phyloP scores from a whole-genome alignment of 2,329 filamentous ascomycete genomes.

The Aquanectria penicillioides region DNA sequence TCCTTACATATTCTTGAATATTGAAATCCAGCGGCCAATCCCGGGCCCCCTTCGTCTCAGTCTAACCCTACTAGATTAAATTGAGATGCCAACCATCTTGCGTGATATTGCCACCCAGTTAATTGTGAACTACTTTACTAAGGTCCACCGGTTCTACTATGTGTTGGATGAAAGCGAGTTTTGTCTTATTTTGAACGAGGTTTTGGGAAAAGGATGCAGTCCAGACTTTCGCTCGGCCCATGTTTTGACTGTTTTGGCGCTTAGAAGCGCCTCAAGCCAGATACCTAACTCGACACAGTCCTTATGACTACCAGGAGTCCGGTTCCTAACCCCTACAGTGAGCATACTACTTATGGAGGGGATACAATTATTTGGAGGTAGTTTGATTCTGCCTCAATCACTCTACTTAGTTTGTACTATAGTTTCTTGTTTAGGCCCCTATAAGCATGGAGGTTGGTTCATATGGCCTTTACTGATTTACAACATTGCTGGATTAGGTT shows the following conservation, averaged over 20 bases:
- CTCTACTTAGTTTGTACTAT: slow-evolving; percentile 34
- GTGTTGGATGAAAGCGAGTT: slow-evolving; percentile 28
- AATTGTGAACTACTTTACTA: slow-evolving; percentile 23
- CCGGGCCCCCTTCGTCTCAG: slow-evolving; percentile 21
- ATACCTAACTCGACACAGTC: slow-evolving; percentile 23
- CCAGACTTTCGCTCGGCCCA: slow-evolving; percentile 27
- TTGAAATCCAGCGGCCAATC: slow-evolving; percentile 25
- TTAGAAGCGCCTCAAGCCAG: slow-evolving; percentile 25
- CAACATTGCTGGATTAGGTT: slow-evolving; percentile 37
- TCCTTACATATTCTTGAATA: slow-evolving; percentile 30
- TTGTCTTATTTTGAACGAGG: slow-evolving; percentile 12
- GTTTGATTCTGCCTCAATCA: slow-evolving; percentile 29
- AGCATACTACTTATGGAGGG: slow-evolving; percentile 25
- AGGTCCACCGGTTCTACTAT: slow-evolving; percentile 31
- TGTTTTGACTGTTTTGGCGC: slow-evolving; percentile 22
- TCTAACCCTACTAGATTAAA: slow-evolving; percentile 21
- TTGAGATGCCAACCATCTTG: slow-evolving; percentile 14
- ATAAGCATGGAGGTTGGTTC: slow-evolving; percentile 31
- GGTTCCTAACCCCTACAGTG: slow-evolving; percentile 28
- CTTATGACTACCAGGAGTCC: slow-evolving; percentile 22
- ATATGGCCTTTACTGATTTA: slow-evolving; percentile 34
- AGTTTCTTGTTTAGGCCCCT: slow-evolving; percentile 33
- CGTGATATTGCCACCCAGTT: slow-evolving; percentile 25
- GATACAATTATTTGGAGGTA: slow-evolving; percentile 28
- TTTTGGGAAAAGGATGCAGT: slow-evolving; percentile 1